These are phyloP conservation scores for Pseudomonodictys pantanalensis DNA, from an alignment of 495 filamentous ascomycete genomes.

Conservation along the genomic window DNA sequence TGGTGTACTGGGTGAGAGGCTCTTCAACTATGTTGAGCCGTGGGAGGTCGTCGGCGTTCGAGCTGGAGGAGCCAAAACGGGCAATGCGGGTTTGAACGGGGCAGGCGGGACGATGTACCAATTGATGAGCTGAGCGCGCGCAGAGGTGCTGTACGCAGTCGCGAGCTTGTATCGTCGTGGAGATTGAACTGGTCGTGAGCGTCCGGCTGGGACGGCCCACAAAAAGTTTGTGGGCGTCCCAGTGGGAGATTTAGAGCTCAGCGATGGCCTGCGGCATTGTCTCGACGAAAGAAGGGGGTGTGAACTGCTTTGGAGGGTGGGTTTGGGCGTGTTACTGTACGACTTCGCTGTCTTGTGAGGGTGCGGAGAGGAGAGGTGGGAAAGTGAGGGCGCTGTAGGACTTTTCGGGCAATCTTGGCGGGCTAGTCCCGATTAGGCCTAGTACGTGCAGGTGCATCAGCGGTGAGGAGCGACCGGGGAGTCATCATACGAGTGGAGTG, in stretches of 20 bases:
- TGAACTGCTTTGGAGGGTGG: slow-evolving; percentile 39
- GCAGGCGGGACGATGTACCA: slow-evolving; percentile 23
- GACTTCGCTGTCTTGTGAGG: slow-evolving; percentile 65
- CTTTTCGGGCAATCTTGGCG: slow-evolving; percentile 8
- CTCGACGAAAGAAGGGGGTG: slow-evolving; percentile 66
- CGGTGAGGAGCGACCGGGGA: slow-evolving; percentile 16
- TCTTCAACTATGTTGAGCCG: slow-evolving; percentile 33
- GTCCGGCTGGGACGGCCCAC: slow-evolving; percentile 73
- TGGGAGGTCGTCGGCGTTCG: slow-evolving; percentile 25
- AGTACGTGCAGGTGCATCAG: neutral
- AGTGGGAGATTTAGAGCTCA: slow-evolving; percentile 90
- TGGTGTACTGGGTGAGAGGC: slow-evolving; percentile 18
- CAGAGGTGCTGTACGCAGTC: slow-evolving; percentile 44
- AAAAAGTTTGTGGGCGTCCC: slow-evolving; percentile 61
- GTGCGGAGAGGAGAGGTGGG: slow-evolving; percentile 20
- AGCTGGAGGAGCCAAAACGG: slow-evolving; percentile 17
- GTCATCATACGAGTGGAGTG: slow-evolving; percentile 10
- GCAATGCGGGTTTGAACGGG: slow-evolving; percentile 21
- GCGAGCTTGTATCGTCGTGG: slow-evolving; percentile 75
- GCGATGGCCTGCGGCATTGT: slow-evolving; percentile 82
- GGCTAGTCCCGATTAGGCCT: slow-evolving; percentile 2
- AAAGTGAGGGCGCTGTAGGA: neutral
- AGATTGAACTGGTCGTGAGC: slow-evolving; percentile 73
- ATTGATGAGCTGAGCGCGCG: slow-evolving; percentile 20
- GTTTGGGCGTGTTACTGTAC: slow-evolving; percentile 45